Base-by-base conservation (phyloP, 1,284 basidiomycete species). In the Macrocybe sp. region DNA sequence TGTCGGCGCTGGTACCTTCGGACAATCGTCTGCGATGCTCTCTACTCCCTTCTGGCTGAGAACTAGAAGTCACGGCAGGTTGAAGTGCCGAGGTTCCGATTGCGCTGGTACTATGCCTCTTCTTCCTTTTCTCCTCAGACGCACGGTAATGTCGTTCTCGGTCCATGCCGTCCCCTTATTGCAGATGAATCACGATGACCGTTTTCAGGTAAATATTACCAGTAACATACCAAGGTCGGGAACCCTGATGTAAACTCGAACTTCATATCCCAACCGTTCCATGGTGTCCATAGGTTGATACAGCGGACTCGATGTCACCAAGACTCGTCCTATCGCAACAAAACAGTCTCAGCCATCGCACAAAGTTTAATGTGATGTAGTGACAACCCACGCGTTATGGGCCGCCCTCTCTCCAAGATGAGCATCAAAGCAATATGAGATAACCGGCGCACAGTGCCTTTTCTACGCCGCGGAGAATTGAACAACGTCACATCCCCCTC, bases 241-340 rank as follows among this genome's bases (percentile, higher is more conserved):
- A 29, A 94, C 91, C 10, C 91, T 76, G 45, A 84, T 79, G 55
- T 85, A 84, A 7, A 92, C 75, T 45, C 82, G 79, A 4, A 91
- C 82, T 57, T 90, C 86, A 59, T 91, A 94, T 2, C 87, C 90
- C 34, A 92, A 69, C 45, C 79, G 73, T 55, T 85, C 77, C 29
- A 89, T 84, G 6, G 75, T 69, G 28, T 88, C 83, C 72, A 93
- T 82, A 29, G 89, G 83, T 59, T 91, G 87, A 64, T 89, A 86
- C 33, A 93, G 67, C 1, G 91, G 91, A 14, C 85, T 89, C 7
- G 86, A 89, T 1, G 89, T 83, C 33, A 89, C 90, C 9, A 90
- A 73, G 12, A 89, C 86, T 32, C 88, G 80, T 9, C 68, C 69
- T 70, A 16, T 22, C 22, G 22, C 22, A 4, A 22, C 22, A 4